These are phyloP conservation scores for Gossypium ekmanianum DNA, from an alignment of 345 rosid species.

Conservation along the genomic window DNA sequence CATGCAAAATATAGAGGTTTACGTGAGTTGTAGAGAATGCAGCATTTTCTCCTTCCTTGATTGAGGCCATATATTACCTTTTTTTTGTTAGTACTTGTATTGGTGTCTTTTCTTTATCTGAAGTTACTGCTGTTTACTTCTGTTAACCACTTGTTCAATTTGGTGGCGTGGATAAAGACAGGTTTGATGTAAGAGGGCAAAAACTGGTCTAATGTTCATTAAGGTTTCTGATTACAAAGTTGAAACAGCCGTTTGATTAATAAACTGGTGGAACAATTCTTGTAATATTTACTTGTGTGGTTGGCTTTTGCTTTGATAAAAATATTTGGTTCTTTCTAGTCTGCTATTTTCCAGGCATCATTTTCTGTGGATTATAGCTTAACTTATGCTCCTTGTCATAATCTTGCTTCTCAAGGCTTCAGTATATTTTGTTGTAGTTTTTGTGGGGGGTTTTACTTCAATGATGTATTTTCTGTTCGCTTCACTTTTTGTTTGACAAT, in stretches of 20 bases:
- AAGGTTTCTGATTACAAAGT: neutral
- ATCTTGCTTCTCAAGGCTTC: conserved; percentile 3
- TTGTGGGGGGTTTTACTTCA: neutral
- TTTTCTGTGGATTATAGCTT: neutral
- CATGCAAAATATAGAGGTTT: neutral
- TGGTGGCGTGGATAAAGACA: neutral
- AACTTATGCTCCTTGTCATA: neutral
- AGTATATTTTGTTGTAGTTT: neutral
- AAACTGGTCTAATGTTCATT: neutral
- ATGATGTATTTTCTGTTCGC: neutral
- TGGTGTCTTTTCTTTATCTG: neutral
- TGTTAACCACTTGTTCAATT: neutral
- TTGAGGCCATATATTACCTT: neutral
- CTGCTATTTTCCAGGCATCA: neutral
- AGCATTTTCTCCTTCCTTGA: neutral
- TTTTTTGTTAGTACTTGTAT: neutral
- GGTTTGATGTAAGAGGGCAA: neutral
- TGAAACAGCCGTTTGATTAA: conserved; percentile 5
- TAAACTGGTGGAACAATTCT: neutral
- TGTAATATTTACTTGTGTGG: neutral
- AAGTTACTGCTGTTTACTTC: neutral
- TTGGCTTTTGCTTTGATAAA: neutral
- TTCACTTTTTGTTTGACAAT: conserved; percentile 15
- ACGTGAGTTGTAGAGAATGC: neutral
- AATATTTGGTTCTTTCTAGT: neutral